A percentile compares a stretch with the other conserved stretches of the same genome.
phyloP scores from a whole-genome alignment of 1,284 basidiomycete genomes.

The Trichosporon sp. region DNA sequence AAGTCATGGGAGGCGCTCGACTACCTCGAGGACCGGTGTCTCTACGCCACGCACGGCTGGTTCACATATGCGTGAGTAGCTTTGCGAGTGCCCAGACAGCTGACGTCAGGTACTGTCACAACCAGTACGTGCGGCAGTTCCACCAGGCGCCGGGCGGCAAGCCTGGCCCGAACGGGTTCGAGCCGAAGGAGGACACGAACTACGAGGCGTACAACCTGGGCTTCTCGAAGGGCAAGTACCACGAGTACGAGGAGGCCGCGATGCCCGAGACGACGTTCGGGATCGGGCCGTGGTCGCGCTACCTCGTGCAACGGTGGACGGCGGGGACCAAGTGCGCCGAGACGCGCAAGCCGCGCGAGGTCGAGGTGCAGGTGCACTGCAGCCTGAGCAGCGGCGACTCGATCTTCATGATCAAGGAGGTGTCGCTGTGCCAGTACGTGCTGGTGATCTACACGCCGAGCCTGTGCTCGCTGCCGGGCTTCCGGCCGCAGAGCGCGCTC shows the following conservation, averaged over 20 bases:
- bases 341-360: conserved; percentile 73
- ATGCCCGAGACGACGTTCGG: conserved; percentile 31
- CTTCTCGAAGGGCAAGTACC: conserved; percentile 18
- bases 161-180: conserved; percentile 61
- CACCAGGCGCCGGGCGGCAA: conserved; percentile 62
- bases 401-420: conserved; percentile 85
- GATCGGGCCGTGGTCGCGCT: conserved; percentile 55
- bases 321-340: conserved; percentile 89
- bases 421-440: conserved; percentile 80
- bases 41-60: conserved; percentile 60
- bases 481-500: conserved; percentile 59
- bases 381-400: conserved; percentile 73
- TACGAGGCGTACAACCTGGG: conserved; percentile 48
- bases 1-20: conserved; percentile 46
- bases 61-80: conserved; percentile 72
- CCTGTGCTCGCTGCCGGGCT: conserved; percentile 83
- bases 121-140: conserved; percentile 82
- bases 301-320: conserved; percentile 81
- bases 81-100: neutral
- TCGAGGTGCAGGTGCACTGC: conserved; percentile 96
- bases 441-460: conserved; percentile 88
- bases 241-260: conserved; percentile 10
- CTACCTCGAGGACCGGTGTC: conserved; percentile 50
- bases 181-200: conserved; percentile 65
- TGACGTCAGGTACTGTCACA: conserved; percentile 68